These are phyloP conservation scores for Ascocoryne sarcoides DNA, from an alignment of 2,329 filamentous ascomycete species.

Conservation along the genomic window DNA sequence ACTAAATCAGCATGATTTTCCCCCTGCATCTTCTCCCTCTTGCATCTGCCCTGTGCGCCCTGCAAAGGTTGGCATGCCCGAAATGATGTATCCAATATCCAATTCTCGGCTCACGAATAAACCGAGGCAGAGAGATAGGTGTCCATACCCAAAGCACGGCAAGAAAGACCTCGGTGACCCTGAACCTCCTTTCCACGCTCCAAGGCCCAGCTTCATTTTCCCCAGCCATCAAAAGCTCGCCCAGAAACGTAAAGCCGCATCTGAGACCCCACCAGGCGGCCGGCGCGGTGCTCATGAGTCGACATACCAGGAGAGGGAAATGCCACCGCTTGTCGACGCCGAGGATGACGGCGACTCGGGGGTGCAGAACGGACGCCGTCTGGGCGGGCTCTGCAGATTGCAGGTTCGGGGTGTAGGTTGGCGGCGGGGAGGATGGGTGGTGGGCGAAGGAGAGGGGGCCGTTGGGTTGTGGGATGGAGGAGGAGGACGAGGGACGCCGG, in stretches of 20 bases:
- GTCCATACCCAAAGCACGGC: conserved; percentile 63
- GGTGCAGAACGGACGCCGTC: conserved; percentile 49
- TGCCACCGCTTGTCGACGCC: conserved; percentile 68
- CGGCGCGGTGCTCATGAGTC: conserved; percentile 63
- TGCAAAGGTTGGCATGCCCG: too few species aligned
- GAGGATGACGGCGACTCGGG: conserved; percentile 68
- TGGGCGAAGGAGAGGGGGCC: conserved; percentile 2
- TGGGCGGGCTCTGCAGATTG: conserved; percentile 21
- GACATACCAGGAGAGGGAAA: conserved; percentile 61
- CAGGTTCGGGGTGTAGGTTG: conserved; percentile 15
- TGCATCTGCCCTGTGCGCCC: too few species aligned
- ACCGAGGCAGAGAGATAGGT: conserved; percentile 60
- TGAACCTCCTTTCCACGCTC: conserved; percentile 40
- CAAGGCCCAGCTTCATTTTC: conserved; percentile 32
- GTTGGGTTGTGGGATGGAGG: conserved; percentile 4
- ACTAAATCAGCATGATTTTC: too few species aligned
- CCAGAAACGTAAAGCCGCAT: conserved; percentile 58
- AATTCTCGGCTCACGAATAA: too few species aligned
- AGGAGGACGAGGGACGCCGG: conserved; percentile 3
- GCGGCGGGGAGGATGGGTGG: conserved; percentile 3
- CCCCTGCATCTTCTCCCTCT: too few species aligned
- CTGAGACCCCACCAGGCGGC: conserved; percentile 64
- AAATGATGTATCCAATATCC: too few species aligned
- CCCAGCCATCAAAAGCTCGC: conserved; percentile 48
- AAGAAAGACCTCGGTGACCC: conserved; percentile 60